Evolutionary conservation across 192 early-diverging fungal species (phyloP), one percentile per base, ranked within the genome.

Genomic region (Coemansia sp.): DNA sequence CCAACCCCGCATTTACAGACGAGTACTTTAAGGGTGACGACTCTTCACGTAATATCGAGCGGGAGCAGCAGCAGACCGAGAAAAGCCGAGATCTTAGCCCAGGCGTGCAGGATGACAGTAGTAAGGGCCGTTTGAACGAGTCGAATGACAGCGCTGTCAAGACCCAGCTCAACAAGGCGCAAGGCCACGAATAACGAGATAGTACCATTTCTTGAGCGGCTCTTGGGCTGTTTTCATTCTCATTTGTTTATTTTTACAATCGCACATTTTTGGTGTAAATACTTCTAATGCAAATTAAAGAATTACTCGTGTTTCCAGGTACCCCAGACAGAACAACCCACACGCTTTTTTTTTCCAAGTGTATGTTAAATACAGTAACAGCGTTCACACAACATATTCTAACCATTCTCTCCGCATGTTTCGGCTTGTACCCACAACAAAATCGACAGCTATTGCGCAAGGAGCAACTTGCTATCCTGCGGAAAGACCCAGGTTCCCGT

Each of bases 1-100:
- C 53, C n/a, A 25, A 57, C n/a, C 53, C 55, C 9, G 40, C 70
- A 13, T 72, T 65, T 58, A 66, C 64, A 7, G 70, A 64, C 2
- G 70, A 72, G 46, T 72, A 72, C 52, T 72, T 72, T 40, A 70
- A 59, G 7, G 28, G 31, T 26, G 26, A 34, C 33, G 33, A 48
- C 16, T 46, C 48, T 13, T 55, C 33, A 42, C 51, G 64, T 23
- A 45, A 34, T 25, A 66, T 49, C 18, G 26, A 39, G n/a, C 70
- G 60, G 37, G 20, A 28, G 9, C 52, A 53, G 26, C 25, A 29
- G 13, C 21, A 30, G 9, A 28, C 52, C 13, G 29, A 13, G 10
- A 23, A 30, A 28, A 30, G 25, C 26, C 39, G 7, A 4, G 43
- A 21, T 20, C 43, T 0, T 21, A 18, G 20, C 20, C 20, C 43